phyloP scores from a whole-genome alignment of 164 flowering plant genomes.

The Berberis vulgaris region DNA sequence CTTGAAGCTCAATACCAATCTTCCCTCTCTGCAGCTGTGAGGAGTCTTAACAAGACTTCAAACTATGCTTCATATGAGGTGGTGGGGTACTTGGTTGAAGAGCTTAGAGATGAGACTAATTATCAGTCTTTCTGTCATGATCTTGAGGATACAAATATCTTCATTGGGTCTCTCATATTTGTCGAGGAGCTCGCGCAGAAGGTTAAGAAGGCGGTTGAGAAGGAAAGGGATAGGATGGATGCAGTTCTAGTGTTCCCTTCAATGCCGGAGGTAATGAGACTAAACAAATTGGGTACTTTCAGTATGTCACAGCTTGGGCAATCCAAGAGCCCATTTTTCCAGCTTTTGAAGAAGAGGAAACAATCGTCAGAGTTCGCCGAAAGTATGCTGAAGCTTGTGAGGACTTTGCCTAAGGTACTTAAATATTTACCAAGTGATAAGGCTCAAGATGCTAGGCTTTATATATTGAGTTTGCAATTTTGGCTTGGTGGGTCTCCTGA shows the following conservation, averaged over 20 bases:
- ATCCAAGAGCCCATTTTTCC: conserved; percentile 92
- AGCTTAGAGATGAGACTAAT: conserved; percentile 62
- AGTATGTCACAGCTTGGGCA: conserved; percentile 98
- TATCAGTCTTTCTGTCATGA: conserved; percentile 75
- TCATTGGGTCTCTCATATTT: conserved; percentile 91
- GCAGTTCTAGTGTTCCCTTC: conserved; percentile 98
- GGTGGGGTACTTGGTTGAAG: conserved; percentile 96
- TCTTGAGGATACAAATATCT: conserved; percentile 83
- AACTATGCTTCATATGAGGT: conserved; percentile 60
- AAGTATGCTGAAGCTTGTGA: conserved; percentile 92
- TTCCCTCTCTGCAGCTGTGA: conserved; percentile 75
- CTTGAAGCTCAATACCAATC: conserved; percentile 97
- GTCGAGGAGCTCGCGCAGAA: conserved; percentile 94
- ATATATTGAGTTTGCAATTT: conserved; percentile 88
- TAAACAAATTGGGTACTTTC: conserved; percentile 88
- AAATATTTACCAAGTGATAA: conserved; percentile 97
- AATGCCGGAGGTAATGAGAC: conserved; percentile 99
- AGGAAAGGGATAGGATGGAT: conserved; percentile 85
- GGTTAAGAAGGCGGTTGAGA: conserved; percentile 86
- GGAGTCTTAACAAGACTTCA: conserved; percentile 38
- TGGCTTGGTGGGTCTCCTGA: conserved; percentile 99
- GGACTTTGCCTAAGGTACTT: conserved; percentile 94
- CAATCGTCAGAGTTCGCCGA: conserved; percentile 87
- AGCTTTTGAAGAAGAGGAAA: conserved; percentile 89
- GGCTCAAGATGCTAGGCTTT: conserved; percentile 95